Base-by-base conservation (phyloP, 176 grass and related monocot genomes). In the Aegilops longissima region DNA sequence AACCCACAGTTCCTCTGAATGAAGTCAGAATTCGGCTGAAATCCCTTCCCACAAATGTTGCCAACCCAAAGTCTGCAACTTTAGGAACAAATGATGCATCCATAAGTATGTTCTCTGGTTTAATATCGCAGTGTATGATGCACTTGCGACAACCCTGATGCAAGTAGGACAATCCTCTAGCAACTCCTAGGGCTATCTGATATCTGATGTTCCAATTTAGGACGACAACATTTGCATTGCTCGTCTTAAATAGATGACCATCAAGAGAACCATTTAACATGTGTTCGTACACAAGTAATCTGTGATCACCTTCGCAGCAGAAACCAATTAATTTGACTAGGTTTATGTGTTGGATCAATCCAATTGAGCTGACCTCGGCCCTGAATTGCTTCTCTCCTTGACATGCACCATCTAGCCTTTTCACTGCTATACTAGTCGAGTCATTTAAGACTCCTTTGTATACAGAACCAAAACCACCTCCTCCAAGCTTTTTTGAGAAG, bases 381-480 rank as follows among this genome's bases (percentile, higher is more conserved):
- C 34, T 70, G 68, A 70, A 70, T 39, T 70, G 68, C 34, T 70
- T 70, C 68, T 70, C 68, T 20, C 34, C 68, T 70, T 70, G 68
- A 39, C 11, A 1, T 8, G 34, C 33, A 39, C 68, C 68, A 39
- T 70, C 68, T 2, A 70, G 68, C 68, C 68, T 20, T 39, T 70
- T 70, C 4, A 70, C 18, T 5, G 18, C 68, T 70, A 70, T 39
- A 70, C 2, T 39, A n/a, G 34, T 70, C 34, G 68, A 39, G 68
- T 70, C 9, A 70, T 17, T 70, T 4, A 70, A 39, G 4, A 12
- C 18, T 39, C 68, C 67, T 17, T 70, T 70, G 34, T 70, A 70
- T 70, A 70, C 34, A n/a, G 34, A 70, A 70, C 34, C 34, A 39
- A 70, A 70, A 70, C 17, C 68, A n/a, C 68, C 34, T 12, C 68